Conservation (phyloP, 331 rosid species). For the Acacia pycnantha region DNA sequence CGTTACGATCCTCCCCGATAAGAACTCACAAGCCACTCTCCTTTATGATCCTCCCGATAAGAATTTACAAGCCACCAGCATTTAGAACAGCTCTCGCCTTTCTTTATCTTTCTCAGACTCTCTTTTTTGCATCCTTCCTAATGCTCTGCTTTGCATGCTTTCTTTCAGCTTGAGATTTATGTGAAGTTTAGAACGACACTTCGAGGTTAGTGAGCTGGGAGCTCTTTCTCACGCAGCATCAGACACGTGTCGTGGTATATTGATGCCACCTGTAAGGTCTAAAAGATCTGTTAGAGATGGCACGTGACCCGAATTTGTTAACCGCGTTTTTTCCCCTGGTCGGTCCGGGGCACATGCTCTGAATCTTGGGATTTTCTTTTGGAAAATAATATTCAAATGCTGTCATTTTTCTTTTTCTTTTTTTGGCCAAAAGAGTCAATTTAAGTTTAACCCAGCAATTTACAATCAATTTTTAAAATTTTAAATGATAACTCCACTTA, state of each 20-base stretch:
- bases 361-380: not conserved
- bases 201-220: not conserved
- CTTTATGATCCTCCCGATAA: conserved; percentile 4
- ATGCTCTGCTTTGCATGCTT: not conserved
- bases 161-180: not conserved
- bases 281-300: not conserved
- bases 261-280: not conserved
- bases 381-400: not conserved
- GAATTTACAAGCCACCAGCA: not conserved
- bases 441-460: not conserved
- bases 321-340: not conserved
- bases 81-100: not conserved
- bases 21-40: not conserved
- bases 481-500: not conserved
- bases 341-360: not conserved
- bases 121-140: not conserved
- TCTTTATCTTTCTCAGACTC: not conserved
- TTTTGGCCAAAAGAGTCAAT: too few species aligned
- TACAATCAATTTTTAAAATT: not conserved
- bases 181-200: not conserved
- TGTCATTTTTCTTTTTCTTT: not conserved
- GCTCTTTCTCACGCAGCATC: not conserved
- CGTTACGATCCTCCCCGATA: conserved; percentile 6
- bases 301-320: not conserved
- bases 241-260: not conserved